phyloP scores from a whole-genome alignment of 805 yeast genomes.

The Candida oleophila region DNA sequence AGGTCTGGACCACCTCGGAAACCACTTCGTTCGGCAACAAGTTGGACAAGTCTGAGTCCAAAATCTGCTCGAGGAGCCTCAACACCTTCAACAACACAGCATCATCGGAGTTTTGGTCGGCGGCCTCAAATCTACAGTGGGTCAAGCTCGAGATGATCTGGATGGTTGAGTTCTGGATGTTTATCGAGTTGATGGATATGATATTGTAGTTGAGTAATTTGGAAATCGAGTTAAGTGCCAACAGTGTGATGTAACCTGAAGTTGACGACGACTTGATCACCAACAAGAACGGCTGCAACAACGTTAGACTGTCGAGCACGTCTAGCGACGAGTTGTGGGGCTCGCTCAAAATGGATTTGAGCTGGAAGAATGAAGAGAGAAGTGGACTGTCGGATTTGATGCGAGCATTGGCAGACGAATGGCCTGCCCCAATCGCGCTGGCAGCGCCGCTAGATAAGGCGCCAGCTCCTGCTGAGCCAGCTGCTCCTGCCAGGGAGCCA shows the following conservation, averaged over 20 bases:
- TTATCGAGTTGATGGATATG: slow-evolving; percentile 53
- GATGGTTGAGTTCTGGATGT: slow-evolving; percentile 55
- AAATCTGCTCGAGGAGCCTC: slow-evolving; percentile 63
- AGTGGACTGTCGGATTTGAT: slow-evolving; percentile 49
- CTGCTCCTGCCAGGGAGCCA: background rate
- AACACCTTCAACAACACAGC: slow-evolving; percentile 84
- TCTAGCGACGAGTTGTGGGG: slow-evolving; percentile 32
- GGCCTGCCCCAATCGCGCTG: background rate
- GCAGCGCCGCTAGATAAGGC: background rate
- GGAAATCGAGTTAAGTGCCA: slow-evolving; percentile 73
- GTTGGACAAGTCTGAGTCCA: slow-evolving; percentile 62
- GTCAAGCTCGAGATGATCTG: slow-evolving; percentile 77
- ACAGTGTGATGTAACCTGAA: slow-evolving; percentile 79
- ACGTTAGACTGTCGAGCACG: slow-evolving; percentile 65
- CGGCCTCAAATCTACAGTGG: slow-evolving; percentile 93
- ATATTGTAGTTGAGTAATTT: slow-evolving; percentile 73
- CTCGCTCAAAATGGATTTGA: slow-evolving; percentile 68
- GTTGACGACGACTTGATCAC: slow-evolving; percentile 82
- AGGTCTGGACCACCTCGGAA: slow-evolving; percentile 87
- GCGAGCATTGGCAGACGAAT: background rate
- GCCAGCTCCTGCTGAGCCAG: background rate
- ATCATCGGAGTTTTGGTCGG: slow-evolving; percentile 90
- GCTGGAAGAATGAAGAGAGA: slow-evolving; percentile 73
- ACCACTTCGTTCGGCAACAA: slow-evolving; percentile 78
- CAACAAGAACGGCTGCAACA: slow-evolving; percentile 83